These are phyloP conservation scores for Monosporozyma siamensis DNA, from an alignment of 805 yeast species.

Conservation along the genomic window DNA sequence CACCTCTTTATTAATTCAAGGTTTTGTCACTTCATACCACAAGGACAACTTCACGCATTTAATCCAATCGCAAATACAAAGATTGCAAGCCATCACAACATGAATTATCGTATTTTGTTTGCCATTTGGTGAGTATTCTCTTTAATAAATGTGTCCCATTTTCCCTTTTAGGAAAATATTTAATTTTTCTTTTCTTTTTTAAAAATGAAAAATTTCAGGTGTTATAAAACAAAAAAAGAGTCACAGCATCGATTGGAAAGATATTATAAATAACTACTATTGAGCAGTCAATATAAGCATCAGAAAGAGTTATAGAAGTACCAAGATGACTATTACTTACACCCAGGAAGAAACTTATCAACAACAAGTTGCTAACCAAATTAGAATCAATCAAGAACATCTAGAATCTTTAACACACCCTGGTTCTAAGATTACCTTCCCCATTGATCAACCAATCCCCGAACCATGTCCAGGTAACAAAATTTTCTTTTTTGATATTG, in stretches of 20 bases:
- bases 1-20: neutral
- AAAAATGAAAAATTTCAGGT: no score
- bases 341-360: constrained; percentile 9
- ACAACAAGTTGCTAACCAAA: constrained; percentile 17
- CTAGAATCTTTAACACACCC: constrained; percentile 28
- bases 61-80: constrained; percentile 1
- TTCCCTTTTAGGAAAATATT: no score
- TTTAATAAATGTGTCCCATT: no score
- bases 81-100: neutral
- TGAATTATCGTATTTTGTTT: neutral
- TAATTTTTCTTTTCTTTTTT: no score
- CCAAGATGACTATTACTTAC: constrained; percentile 6
- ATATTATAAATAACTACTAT: no score
- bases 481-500: constrained; percentile 82
- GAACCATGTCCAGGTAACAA: constrained; percentile 23
- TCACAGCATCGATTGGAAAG: no score
- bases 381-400: constrained; percentile 26
- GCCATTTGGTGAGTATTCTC: no score
- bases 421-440: constrained; percentile 27
- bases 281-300: no score
- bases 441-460: constrained; percentile 22
- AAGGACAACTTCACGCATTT: neutral
- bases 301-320: neutral
- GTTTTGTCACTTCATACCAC: neutral
- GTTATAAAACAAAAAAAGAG: no score